Evolutionary conservation across 139 green algal genomes (phyloP).

Genomic region (Axilococcus clingmanii): DNA sequence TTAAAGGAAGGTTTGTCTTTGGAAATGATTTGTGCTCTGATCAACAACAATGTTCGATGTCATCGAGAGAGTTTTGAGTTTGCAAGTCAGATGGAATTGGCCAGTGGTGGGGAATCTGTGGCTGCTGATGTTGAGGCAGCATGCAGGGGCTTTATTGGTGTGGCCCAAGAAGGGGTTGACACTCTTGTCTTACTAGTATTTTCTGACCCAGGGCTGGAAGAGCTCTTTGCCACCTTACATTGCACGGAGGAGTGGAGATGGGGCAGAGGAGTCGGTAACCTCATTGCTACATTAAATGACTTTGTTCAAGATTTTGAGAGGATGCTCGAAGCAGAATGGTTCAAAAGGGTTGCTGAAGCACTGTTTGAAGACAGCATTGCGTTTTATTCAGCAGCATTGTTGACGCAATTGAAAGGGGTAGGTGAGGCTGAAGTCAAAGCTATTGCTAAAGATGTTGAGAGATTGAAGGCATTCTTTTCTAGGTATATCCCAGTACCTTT

Average conservation of each 20-base stretch:
- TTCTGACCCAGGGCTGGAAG: constrained; percentile 31
- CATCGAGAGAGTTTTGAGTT: constrained; percentile 69
- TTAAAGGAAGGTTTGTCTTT: constrained; percentile 17
- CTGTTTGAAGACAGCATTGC: constrained; percentile 38
- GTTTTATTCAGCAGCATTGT: constrained; percentile 36
- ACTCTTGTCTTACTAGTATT: constrained; percentile 10
- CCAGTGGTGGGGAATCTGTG: constrained; percentile 24
- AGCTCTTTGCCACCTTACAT: constrained; percentile 36
- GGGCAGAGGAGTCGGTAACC: constrained; percentile 36
- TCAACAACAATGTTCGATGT: constrained; percentile 78
- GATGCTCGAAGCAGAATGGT: constrained; percentile 32
- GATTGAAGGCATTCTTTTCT: constrained; percentile 45
- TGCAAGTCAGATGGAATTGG: constrained; percentile 39
- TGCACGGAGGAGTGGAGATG: constrained; percentile 34
- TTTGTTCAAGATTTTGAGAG: constrained; percentile 52
- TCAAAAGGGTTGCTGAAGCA: constrained; percentile 28
- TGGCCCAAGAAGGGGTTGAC: background rate
- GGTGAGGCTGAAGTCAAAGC: constrained; percentile 19
- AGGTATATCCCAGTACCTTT: background rate
- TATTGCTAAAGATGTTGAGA: constrained; percentile 8
- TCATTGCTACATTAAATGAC: constrained; percentile 73
- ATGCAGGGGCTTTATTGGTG: too few relatives aligned
- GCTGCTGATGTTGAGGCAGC: background rate
- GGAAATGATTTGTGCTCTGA: constrained; percentile 56
- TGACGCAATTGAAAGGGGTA: constrained; percentile 26